These are phyloP conservation scores for Toxoplasma gondii DNA, from an alignment of 169 alveolate species.

Conservation along the genomic window DNA sequence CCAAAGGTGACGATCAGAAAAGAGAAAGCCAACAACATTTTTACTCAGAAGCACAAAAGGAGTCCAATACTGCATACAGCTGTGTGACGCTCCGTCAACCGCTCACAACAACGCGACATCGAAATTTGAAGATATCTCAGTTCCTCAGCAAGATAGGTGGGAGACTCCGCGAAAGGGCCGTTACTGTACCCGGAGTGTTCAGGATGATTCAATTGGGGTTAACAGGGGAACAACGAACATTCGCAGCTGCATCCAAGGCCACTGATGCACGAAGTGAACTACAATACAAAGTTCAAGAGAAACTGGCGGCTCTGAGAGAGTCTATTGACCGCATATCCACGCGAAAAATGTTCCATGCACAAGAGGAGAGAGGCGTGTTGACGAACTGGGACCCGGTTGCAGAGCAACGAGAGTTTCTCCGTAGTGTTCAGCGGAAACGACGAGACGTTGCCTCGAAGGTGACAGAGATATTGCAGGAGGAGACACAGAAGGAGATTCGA, in stretches of 20 bases:
- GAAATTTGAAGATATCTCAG: background rate
- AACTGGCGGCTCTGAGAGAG: background rate
- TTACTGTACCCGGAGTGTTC: background rate
- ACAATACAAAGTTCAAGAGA: background rate
- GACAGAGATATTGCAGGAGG: constrained; percentile 26
- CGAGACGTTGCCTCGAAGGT: constrained; percentile 1
- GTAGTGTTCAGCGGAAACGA: constrained; percentile 39
- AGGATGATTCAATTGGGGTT: background rate
- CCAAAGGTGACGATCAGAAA: constrained; percentile 1
- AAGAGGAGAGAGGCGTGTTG: background rate
- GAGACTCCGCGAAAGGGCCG: background rate
- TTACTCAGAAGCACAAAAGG: background rate
- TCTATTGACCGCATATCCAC: background rate
- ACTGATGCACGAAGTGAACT: background rate
- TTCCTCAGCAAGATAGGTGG: background rate
- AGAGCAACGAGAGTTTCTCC: constrained; percentile 25
- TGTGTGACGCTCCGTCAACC: background rate
- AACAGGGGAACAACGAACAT: background rate
- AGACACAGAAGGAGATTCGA: background rate
- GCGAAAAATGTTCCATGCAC: background rate
- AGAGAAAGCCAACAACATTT: background rate
- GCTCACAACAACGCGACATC: background rate
- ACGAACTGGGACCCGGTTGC: background rate
- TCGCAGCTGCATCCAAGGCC: background rate
- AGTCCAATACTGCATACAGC: background rate